Base-by-base conservation (phyloP, 2,329 filamentous ascomycete genomes). In the Kalmusia sp. region DNA sequence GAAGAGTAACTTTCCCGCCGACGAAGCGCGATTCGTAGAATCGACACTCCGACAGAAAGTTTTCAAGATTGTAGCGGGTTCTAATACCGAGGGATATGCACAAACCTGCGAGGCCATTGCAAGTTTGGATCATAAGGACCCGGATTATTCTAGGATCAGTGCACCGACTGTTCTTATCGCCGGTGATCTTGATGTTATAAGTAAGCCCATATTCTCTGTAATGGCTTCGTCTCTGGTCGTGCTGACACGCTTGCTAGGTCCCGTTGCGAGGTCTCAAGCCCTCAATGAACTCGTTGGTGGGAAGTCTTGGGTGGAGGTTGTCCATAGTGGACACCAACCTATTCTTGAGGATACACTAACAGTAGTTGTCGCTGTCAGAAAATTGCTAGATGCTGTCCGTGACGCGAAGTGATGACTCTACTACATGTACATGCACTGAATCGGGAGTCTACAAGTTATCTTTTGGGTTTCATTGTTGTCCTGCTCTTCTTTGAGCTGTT, bases 71-170 rank as follows among this genome's bases (percentile, higher is more conserved):
- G 55, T 58, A 9, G 24, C 37, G 7, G 40, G 41, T 30, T 46
- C 55, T 0, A 35, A 53, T 8, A 34, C 52, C 1, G 55, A 55
- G 17, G 55, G 30, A 6, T 58, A 58, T 39, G 52, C 55, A 19
- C 39, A 45, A 19, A 58, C 52, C 5, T 58, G 52, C 15, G 55
- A 55, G 37, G 55, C 55, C 22, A 33, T 58, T 27, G 55, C 48
- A 0, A 30, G 24, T 17, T 15, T 24, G 19, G 41, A 52, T 11
- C 55, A 58, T 19, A 48, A 45, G 14, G 55, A 55, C 4, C 55
- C 52, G 2, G 24, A 28, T 2, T 58, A 58, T 22, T 19, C 45
- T 3, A 46, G 11, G 15, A 52, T 58, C 25, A 31, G 7, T 3
- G 46, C 48, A 9, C 49, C 52, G 7, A 4, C 25, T 6, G 35